Percentiles rank a stretch among this genome's conserved stretches.
phyloP scores from a whole-genome alignment of 177 flowering plant genomes.

The Telopea speciosissima region DNA sequence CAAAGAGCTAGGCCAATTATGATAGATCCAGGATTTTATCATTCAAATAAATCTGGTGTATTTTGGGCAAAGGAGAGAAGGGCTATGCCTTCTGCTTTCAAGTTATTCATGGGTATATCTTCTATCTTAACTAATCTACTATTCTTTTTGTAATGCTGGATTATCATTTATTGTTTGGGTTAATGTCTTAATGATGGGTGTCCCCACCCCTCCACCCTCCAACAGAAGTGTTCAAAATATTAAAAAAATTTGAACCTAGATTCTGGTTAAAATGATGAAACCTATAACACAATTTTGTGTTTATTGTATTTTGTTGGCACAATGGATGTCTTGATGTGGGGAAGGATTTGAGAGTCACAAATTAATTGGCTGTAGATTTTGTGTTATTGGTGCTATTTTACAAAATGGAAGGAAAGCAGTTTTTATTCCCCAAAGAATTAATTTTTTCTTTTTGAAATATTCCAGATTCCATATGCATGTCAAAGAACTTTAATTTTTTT shows the following conservation, averaged over 20 bases:
- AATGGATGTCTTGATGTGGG: too few relatives aligned
- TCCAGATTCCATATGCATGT: too few relatives aligned
- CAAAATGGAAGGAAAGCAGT: too few relatives aligned
- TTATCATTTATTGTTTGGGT: neutral
- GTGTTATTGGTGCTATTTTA: too few relatives aligned
- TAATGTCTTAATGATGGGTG: too few relatives aligned
- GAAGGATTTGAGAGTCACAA: too few relatives aligned
- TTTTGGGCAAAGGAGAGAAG: constrained; percentile 81
- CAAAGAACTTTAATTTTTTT: too few relatives aligned
- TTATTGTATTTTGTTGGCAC: too few relatives aligned
- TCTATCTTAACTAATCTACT: neutral
- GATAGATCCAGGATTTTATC: constrained; percentile 83
- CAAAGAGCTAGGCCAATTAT: constrained; percentile 78
- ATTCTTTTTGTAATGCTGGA: neutral
- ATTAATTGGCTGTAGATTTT: too few relatives aligned
- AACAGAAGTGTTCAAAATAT: neutral
- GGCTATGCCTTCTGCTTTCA: constrained; percentile 77
- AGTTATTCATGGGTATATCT: constrained; percentile 59
- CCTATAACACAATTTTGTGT: neutral
- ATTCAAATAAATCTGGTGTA: constrained; percentile 61
- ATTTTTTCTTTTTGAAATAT: too few relatives aligned
- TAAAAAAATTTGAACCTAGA: neutral
- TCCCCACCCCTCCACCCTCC: too few relatives aligned
- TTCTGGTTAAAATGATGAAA: neutral
- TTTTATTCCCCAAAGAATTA: too few relatives aligned